Base-by-base conservation (phyloP, 306 rosid species). In the Quercus alba region DNA sequence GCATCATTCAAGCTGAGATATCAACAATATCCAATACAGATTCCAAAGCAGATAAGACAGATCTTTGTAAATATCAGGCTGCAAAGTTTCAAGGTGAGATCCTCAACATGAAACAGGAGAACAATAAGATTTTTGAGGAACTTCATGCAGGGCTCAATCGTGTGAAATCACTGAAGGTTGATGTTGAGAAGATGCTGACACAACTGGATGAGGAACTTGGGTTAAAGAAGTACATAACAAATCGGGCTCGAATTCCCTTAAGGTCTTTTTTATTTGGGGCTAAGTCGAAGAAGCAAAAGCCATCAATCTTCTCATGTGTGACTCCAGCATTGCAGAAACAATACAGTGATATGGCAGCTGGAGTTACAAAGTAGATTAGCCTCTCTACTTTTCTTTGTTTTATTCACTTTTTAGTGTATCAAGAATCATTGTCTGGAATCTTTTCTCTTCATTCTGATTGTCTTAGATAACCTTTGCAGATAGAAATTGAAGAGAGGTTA, bases 61-160 rank as follows among this genome's bases (percentile, higher is more conserved):
- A 78, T 63, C 84, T 93, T 25, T 78, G 90, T 51, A 85, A 79
- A 8, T 89, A 91, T 74, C 92, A 93, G 58, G 96, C 97, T 20
- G 96, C 97, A 10, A 96, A 90, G 89, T 93, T 96, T 80, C 99
- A 96, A 79, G 99, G 99, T 6, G 98, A 93, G 81, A 87, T 96
- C 80, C 87, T 90, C 70, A 87, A 93, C 81, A 88, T 96, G 97
- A 96, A 89, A 66, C 94, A 90, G 31, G 99, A 93, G 82, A 90
- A 83, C 79, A 87, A 75, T 51, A 93, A 90, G 92, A 84, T 93
- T 51, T 83, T 84, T 0, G 85, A 83, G 57, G 98, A 96, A 62
- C 70, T 96, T 12, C 79, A 89, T 26, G 81, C 81, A 13, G 92
- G 99, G 38, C 77, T 88, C n/a, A 85, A 44, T 46, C 89, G 88